A percentile compares a stretch with the other conserved stretches of the same genome.
phyloP scores from a whole-genome alignment of 345 rosid species.

The Moricandia moricandioides region DNA sequence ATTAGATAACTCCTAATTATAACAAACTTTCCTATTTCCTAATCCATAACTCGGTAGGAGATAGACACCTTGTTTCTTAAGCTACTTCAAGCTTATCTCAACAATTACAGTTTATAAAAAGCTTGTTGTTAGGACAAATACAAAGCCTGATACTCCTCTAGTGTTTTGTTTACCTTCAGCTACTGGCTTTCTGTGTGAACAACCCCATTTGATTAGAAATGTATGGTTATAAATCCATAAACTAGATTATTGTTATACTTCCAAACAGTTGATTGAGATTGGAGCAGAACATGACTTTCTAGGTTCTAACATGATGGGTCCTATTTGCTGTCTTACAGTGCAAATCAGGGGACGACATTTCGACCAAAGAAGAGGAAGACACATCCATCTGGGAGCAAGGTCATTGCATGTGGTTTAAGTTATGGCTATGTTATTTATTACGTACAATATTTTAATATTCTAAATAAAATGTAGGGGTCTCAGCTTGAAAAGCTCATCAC shows the following conservation, averaged over 20 bases:
- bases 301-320: conserved; percentile 7
- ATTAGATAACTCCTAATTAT: no score
- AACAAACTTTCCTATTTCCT: no score
- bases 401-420: conserved; percentile 28
- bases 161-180: neutral
- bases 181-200: neutral
- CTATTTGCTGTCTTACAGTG: conserved; percentile 32
- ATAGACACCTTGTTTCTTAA: no score
- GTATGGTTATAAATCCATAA: neutral
- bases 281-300: neutral
- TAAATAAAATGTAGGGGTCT: conserved; percentile 52
- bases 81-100: no score
- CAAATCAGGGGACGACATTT: conserved; percentile 60
- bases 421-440: neutral
- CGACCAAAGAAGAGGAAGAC: conserved; percentile 57
- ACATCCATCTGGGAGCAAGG: conserved; percentile 75
- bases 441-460: neutral
- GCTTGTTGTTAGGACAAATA: neutral
- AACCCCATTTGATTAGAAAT: neutral
- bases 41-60: no score
- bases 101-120: neutral
- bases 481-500: conserved; percentile 66
- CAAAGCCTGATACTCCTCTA: neutral
- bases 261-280: neutral
- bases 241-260: neutral